Evolutionary conservation across 2,329 filamentous ascomycete genomes (phyloP).

Genomic region (Thyridium curvatum): DNA sequence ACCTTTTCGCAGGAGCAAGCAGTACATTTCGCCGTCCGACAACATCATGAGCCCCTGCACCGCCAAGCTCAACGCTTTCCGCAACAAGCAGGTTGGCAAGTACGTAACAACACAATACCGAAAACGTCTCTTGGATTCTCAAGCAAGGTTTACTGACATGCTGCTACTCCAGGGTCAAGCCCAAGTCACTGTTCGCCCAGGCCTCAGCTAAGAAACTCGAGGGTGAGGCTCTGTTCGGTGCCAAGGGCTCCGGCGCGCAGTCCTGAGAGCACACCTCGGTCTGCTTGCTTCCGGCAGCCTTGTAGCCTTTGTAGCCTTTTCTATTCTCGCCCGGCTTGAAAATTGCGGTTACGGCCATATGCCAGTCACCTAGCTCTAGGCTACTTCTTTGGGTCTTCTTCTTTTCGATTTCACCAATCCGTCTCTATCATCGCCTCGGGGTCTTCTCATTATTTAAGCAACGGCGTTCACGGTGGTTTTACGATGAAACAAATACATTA

Average conservation of each 20-base stretch:
- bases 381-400: too few relatives aligned
- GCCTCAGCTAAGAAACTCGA: conserved; percentile 57
- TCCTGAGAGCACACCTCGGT: background rate
- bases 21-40: conserved; percentile 78
- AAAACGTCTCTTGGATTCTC: conserved; percentile 8
- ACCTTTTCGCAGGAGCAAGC: conserved; percentile 15
- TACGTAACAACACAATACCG: conserved; percentile 33
- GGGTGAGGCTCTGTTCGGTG: conserved; percentile 33
- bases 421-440: too few relatives aligned
- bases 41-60: conserved; percentile 83
- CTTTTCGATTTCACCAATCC: too few relatives aligned
- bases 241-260: conserved; percentile 9
- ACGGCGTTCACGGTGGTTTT: too few relatives aligned
- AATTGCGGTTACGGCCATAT: too few relatives aligned
- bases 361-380: too few relatives aligned
- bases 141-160: conserved; percentile 2
- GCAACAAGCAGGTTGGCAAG: conserved; percentile 76
- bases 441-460: too few relatives aligned
- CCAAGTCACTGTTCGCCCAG: conserved; percentile 62
- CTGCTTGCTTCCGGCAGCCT: too few relatives aligned
- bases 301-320: too few relatives aligned
- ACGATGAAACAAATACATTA: background rate
- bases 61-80: conserved; percentile 73
- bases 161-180: conserved; percentile 45
- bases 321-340: too few relatives aligned